Conservation (phyloP, 2,329 filamentous ascomycete genomes). For the Neurospora crassa region DNA sequence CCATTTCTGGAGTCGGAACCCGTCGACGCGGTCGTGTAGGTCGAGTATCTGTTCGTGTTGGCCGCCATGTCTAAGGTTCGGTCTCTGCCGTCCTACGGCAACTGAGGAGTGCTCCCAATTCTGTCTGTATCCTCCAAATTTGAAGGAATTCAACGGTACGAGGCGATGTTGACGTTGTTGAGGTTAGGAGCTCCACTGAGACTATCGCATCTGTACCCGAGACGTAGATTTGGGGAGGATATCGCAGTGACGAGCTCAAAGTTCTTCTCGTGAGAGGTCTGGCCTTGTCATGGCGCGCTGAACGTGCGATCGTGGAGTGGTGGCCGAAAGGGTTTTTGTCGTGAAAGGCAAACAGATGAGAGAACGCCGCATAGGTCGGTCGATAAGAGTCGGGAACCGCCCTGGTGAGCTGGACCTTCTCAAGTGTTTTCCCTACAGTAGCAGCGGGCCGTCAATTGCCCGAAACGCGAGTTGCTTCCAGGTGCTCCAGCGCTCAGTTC, state of each 20-base stretch:
- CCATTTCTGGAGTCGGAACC: constrained; percentile 48
- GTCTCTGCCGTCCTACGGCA: not conserved
- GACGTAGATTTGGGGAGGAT: not conserved
- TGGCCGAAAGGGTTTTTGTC: not conserved
- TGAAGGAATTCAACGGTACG: not conserved
- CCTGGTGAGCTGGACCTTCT: not conserved
- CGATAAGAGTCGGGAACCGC: not conserved
- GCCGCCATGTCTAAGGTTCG: constrained; percentile 32
- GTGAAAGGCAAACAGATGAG: not conserved
- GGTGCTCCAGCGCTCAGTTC: not conserved
- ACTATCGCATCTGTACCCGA: not conserved
- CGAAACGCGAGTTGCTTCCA: not conserved
- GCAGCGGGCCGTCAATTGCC: constrained; percentile 2
- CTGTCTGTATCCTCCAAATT: not conserved
- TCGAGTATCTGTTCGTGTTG: constrained; percentile 47
- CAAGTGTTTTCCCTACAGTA: not conserved
- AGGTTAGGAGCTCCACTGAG: not conserved
- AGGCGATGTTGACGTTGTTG: not conserved
- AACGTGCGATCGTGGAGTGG: not conserved
- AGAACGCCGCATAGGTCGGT: not conserved
- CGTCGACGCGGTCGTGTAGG: constrained; percentile 44
- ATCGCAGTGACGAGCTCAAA: not conserved
- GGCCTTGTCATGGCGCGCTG: not conserved
- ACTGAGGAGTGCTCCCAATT: not conserved
- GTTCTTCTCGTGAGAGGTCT: not conserved